Evolutionary conservation across 805 yeast species (phyloP).

Genomic region (Candida patagonica): DNA sequence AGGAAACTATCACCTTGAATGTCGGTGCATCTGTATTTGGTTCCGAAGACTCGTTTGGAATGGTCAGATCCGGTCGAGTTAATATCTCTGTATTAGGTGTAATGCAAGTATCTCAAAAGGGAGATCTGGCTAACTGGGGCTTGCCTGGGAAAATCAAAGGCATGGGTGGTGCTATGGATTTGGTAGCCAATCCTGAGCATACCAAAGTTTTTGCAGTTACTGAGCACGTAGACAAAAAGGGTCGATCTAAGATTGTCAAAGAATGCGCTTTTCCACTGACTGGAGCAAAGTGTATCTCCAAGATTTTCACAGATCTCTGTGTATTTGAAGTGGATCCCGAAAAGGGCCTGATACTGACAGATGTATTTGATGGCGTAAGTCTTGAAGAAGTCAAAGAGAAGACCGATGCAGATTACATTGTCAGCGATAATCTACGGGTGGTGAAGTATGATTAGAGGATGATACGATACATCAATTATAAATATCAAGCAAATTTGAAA

Average conservation of each 20-base stretch:
- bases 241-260: constrained; percentile 38
- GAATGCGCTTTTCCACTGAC: constrained; percentile 40
- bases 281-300: constrained; percentile 36
- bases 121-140: constrained; percentile 47
- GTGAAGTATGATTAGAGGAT: constrained; percentile 4
- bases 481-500: too few relatives aligned
- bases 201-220: constrained; percentile 40
- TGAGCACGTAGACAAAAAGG: constrained; percentile 41
- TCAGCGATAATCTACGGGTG: constrained; percentile 16
- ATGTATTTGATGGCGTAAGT: constrained; percentile 33
- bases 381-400: constrained; percentile 32
- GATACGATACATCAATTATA: too few relatives aligned
- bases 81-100: constrained; percentile 40
- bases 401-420: constrained; percentile 35
- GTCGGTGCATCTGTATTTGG: constrained; percentile 42
- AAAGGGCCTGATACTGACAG: constrained; percentile 33
- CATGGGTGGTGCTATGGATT: constrained; percentile 49
- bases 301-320: constrained; percentile 39
- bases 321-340: constrained; percentile 38
- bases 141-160: constrained; percentile 43
- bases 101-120: constrained; percentile 38
- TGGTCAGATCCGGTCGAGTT: constrained; percentile 41
- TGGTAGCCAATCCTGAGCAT: constrained; percentile 37
- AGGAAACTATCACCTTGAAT: constrained; percentile 39
- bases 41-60: constrained; percentile 41